Evolutionary conservation across 2,329 filamentous ascomycete species (phyloP), one percentile per base, ranked within the genome.

Genomic region (Fusarium proliferatum): DNA sequence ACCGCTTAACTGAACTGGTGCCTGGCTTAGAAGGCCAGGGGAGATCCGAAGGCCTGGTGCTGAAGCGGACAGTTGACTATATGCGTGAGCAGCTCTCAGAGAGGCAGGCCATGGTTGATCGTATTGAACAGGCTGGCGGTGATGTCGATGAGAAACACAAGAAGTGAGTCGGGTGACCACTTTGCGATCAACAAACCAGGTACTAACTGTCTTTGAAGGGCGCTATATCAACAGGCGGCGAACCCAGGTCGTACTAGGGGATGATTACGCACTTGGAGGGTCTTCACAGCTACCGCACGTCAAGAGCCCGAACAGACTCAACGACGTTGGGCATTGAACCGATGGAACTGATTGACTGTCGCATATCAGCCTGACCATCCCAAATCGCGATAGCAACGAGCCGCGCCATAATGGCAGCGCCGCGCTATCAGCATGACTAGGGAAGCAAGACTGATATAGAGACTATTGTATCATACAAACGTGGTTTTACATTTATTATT

Each of bases 1-100:
- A 97, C 81, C 89, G 91, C 39, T 88, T 97, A 33, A 93, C 93
- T 21, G 89, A 91, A 60, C 87, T 97, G 38, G 94, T 97, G 2
- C 95, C 95, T 0, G 94, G 93, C 1, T 87, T 97, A 60, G 89
- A 94, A 77, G 95, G 95, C 2, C 93, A 95, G 78, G 95, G 93
- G 2, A 90, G 94, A 51, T 96, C 94, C 72, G 95, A 97, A 81
- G 94, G 93, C 34, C 86, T 94, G 23, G 94, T 97, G n/a, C 86
- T 97, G 28, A 90, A 91, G 71, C 88, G 88, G 73, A 93, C 92
- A 0, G 89, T 93, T 36, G 90, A 92, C 19, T 92, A 87, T 71
- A 91, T 93, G 78, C 86, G 86, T 46, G 83, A 90, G 69, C 86
- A 91, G 79, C 81, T 94, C 13, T 83, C 86, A 53, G 87, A 89